Evolutionary conservation across 805 yeast species (phyloP).

Genomic region (Blastobotrys muscicola): DNA sequence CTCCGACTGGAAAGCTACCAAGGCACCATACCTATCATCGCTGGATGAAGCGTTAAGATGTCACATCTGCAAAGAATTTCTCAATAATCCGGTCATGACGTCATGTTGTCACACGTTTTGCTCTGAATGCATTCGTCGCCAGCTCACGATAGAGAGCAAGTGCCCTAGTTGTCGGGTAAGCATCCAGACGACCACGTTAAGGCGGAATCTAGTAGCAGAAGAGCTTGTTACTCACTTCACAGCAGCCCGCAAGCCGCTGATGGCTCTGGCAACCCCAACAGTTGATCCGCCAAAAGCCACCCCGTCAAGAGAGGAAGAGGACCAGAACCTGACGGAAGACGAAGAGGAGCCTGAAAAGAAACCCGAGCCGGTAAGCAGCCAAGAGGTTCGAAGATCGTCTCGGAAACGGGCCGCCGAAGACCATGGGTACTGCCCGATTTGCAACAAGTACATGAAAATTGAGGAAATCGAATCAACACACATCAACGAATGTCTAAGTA

Average conservation of each 20-base stretch:
- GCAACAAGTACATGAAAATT: constrained; percentile 45
- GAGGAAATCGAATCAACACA: constrained; percentile 49
- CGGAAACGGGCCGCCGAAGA: constrained; percentile 6
- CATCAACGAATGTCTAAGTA: constrained; percentile 47
- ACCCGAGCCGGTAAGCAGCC: neutral
- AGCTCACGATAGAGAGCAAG: constrained; percentile 44
- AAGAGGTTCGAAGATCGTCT: neutral
- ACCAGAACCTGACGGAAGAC: neutral
- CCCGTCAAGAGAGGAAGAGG: neutral
- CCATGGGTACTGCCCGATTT: constrained; percentile 59
- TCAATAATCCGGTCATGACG: constrained; percentile 71
- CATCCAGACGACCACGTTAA: constrained; percentile 57
- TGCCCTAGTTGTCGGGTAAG: constrained; percentile 77
- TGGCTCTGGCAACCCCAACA: no score
- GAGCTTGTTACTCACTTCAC: constrained; percentile 43
- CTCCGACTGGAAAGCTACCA: constrained; percentile 54
- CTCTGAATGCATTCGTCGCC: constrained; percentile 72
- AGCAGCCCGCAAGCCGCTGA: no score
- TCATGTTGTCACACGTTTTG: constrained; percentile 87
- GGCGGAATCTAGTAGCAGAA: constrained; percentile 60
- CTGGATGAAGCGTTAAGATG: constrained; percentile 71
- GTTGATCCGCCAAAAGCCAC: no score
- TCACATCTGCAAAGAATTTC: constrained; percentile 78
- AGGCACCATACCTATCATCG: constrained; percentile 45
- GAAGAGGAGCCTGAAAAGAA: neutral